Evolutionary conservation across 495 filamentous ascomycete species (phyloP), one percentile per base, ranked within the genome.

Genomic region (Daldinia decipiens): DNA sequence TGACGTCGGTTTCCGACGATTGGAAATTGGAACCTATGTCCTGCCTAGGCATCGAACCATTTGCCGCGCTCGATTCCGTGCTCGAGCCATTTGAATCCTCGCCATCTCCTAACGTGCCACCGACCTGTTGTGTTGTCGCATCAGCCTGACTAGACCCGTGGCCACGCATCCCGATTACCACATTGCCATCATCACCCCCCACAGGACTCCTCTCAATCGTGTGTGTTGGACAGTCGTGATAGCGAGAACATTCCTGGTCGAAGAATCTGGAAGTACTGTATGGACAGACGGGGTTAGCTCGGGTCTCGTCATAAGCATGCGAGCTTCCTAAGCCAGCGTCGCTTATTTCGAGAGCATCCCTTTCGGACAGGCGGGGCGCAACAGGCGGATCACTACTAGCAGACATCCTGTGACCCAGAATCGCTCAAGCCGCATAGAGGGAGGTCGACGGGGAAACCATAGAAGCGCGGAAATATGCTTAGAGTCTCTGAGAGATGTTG

Each of bases 191-290:
- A 17, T 39, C 13, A 74, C 55, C 17, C 55, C 57, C 51, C 40
- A 5, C 39, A 0, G 24, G 4, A 36, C 32, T 40, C 24, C 80
- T 68, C 40, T 78, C 76, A 6, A 81, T 60, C 9, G 73, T 17
- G 54, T 83, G 82, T 12, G 79, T 73, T 12, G 80, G 82, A 36
- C 81, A 83, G 71, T 84, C 82, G 59, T 80, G 78, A 66, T 78
- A 84, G 34, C 77, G 77, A n/a, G 67, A 68, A 73, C 81, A 83
- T 70, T 82, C 81, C n/a, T 72, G 70, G 40, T 79, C 77, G 60
- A 79, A 71, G 52, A 75, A 79, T 19, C 67, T 65, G 27, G 61
- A 5, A 9, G 73, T 81, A n/a, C 77, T 76, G 74, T 78, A 80
- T 8, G 52, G 76, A 56, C 80, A 82, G 34, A 60, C 52, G 1